phyloP scores from a whole-genome alignment of 331 rosid genomes.

The Rosa hybrid region DNA sequence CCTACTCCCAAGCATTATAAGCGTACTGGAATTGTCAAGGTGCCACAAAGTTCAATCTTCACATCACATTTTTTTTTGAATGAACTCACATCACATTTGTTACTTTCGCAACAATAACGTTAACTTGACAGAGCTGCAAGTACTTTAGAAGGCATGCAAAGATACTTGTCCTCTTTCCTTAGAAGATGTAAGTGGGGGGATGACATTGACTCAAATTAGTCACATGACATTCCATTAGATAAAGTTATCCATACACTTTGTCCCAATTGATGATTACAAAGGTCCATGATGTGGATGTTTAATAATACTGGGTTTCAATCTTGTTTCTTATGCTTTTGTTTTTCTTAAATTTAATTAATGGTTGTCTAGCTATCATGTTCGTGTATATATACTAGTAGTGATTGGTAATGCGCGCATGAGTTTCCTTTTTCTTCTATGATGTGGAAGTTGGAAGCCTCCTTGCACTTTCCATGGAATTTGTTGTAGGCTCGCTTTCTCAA shows the following conservation, averaged over 20 bases:
- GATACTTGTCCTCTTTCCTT: conserved; percentile 8
- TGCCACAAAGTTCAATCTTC: background rate
- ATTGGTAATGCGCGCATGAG: background rate
- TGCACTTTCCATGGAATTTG: conserved; percentile 32
- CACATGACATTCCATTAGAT: conserved; percentile 5
- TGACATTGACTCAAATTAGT: conserved; percentile 5
- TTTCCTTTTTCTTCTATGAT: background rate
- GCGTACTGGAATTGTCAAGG: background rate
- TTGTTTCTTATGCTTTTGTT: conserved; percentile 7
- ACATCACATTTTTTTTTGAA: background rate
- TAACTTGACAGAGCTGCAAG: background rate
- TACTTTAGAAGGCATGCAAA: conserved; percentile 5
- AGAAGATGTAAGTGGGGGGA: conserved; percentile 7
- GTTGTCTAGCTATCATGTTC: background rate
- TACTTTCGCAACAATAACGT: background rate
- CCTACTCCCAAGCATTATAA: background rate
- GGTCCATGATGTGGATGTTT: conserved; percentile 10
- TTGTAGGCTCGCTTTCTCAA: background rate
- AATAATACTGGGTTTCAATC: background rate
- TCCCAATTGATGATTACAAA: conserved; percentile 26
- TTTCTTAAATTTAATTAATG: background rate
- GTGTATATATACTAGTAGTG: background rate
- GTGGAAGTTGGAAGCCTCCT: conserved; percentile 31
- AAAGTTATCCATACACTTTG: background rate
- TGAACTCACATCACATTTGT: background rate